phyloP scores from a whole-genome alignment of 2,329 filamentous ascomycete genomes.

The Mariannaea elegans region DNA sequence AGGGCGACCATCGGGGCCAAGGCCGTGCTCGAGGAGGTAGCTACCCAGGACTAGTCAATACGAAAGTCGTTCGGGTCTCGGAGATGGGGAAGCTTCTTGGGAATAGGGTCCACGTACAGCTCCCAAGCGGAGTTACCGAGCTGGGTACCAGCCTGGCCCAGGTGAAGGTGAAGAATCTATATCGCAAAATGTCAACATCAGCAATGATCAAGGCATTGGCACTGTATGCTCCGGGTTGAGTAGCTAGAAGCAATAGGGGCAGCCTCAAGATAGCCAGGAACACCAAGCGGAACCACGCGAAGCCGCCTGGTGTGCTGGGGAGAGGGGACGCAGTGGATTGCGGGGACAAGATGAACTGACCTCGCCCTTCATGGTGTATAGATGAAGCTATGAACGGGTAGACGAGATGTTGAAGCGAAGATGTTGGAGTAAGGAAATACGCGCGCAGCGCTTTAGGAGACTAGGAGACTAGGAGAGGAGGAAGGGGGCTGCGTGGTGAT shows the following conservation, averaged over 20 bases:
- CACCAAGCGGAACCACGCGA: conserved; percentile 33
- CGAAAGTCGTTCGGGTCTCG: background rate
- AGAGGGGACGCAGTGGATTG: conserved; percentile 6
- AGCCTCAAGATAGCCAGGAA: conserved; percentile 9
- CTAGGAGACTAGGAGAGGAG: conserved; percentile 30
- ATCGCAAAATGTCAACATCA: conserved; percentile 28
- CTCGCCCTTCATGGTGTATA: conserved; percentile 65
- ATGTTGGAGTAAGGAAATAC: conserved; percentile 38
- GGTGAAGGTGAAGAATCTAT: conserved; percentile 70
- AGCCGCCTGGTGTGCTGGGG: conserved; percentile 19
- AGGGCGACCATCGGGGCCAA: conserved; percentile 70
- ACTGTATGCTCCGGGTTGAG: conserved; percentile 17
- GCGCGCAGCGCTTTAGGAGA: conserved; percentile 48
- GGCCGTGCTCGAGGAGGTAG: conserved; percentile 77
- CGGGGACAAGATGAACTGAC: conserved; percentile 48
- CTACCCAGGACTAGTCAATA: conserved; percentile 51
- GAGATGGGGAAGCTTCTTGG: background rate
- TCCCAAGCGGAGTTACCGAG: conserved; percentile 80
- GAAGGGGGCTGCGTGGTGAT: conserved; percentile 45
- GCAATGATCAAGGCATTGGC: conserved; percentile 24
- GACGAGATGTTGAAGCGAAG: conserved; percentile 32
- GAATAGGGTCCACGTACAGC: conserved; percentile 65
- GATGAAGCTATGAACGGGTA: conserved; percentile 34
- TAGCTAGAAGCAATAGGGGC: conserved; percentile 12
- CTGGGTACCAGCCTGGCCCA: conserved; percentile 77